Percentiles rank a stretch among this genome's conserved stretches.
Evolutionary conservation across 371 early-diverging fungal genomes (phyloP).

Genomic region (Mucor racemosus): DNA sequence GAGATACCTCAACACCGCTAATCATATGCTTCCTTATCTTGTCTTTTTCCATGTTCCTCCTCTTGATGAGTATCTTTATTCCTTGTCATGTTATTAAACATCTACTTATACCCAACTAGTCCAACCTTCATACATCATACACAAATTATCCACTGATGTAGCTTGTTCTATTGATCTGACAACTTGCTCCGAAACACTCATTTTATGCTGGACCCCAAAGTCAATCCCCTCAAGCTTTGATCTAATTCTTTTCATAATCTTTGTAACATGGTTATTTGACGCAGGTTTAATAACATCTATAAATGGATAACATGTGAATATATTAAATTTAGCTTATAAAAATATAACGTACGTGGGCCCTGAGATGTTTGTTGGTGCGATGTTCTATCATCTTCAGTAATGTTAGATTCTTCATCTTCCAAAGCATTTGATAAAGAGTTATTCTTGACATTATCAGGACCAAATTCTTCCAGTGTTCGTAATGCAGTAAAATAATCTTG

Average conservation of each 20-base stretch:
- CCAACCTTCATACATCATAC: constrained; percentile 65
- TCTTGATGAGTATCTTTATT: no score
- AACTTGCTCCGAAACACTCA: constrained; percentile 66
- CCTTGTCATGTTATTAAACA: no score
- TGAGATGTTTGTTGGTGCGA: constrained; percentile 11
- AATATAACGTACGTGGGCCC: constrained; percentile 15
- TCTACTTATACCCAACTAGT: constrained; percentile 61
- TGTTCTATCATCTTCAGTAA: neutral
- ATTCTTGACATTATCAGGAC: constrained; percentile 35
- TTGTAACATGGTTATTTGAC: constrained; percentile 63
- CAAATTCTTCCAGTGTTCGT: constrained; percentile 45
- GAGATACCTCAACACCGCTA: neutral
- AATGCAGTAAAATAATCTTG: constrained; percentile 34
- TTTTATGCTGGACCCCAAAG: constrained; percentile 50
- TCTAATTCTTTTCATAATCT: constrained; percentile 64
- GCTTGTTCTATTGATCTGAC: constrained; percentile 63
- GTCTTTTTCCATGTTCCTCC: neutral
- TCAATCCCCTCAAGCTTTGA: constrained; percentile 78
- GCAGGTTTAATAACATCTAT: neutral
- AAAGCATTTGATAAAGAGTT: neutral
- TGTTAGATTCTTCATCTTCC: neutral
- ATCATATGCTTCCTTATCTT: neutral
- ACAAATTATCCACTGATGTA: constrained; percentile 59
- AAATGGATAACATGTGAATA: neutral
- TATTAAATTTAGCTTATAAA: neutral